Percentiles rank a stretch among this genome's conserved stretches.
Conservation (phyloP, 108 stramenopile species). For the Licmophora abbreviata region DNA sequence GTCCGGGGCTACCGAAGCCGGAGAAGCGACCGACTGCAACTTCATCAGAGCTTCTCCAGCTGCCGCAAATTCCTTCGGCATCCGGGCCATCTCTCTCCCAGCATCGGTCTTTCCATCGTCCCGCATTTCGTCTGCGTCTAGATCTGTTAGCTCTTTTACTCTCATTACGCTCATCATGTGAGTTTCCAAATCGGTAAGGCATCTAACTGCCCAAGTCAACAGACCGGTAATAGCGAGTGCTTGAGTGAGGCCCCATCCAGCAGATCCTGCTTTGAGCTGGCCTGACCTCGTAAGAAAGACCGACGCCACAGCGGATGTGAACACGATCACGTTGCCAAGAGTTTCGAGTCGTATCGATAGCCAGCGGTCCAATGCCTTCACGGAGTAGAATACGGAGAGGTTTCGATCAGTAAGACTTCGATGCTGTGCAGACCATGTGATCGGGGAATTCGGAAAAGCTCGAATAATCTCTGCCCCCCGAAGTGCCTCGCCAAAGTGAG, state of each 20-base stretch:
- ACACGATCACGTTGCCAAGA: constrained; percentile 61
- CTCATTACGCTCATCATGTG: constrained; percentile 65
- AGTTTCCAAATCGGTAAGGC: constrained; percentile 51
- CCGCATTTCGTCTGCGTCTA: constrained; percentile 24
- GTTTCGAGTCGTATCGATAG: constrained; percentile 67
- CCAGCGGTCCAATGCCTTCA: constrained; percentile 76
- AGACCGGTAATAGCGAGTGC: constrained; percentile 72
- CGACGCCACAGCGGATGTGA: constrained; percentile 50
- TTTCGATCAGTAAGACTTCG: constrained; percentile 46
- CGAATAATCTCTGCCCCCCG: constrained; percentile 84
- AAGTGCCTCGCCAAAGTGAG: constrained; percentile 90
- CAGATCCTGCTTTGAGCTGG: constrained; percentile 44
- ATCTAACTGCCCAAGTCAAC: constrained; percentile 68
- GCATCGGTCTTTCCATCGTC: neutral
- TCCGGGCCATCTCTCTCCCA: constrained; percentile 5
- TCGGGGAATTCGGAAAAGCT: constrained; percentile 49
- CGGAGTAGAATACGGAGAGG: constrained; percentile 55
- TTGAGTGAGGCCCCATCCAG: constrained; percentile 82
- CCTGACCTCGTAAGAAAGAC: constrained; percentile 42
- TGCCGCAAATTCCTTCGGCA: constrained; percentile 19
- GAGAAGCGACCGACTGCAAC: constrained; percentile 5
- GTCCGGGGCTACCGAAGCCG: constrained; percentile 9
- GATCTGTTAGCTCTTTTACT: constrained; percentile 47
- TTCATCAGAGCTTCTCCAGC: constrained; percentile 36
- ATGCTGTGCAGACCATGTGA: constrained; percentile 50